A percentile compares a stretch with the other conserved stretches of the same genome.
These are phyloP conservation scores for Phaeotremella skinneri DNA, from an alignment of 768 basidiomycete genomes.

Conservation along the genomic window DNA sequence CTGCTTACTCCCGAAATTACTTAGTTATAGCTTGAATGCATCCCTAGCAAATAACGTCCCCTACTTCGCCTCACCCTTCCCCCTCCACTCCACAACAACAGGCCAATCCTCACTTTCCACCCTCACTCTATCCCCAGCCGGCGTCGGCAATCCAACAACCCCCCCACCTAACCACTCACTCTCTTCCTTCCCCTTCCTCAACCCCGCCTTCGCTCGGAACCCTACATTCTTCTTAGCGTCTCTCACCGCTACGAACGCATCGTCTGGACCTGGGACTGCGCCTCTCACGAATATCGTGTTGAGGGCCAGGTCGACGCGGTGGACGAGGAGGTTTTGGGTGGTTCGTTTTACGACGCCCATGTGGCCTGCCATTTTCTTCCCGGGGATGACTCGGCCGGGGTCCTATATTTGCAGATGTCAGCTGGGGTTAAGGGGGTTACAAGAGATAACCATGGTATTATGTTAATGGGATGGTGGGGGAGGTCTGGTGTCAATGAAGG, in stretches of 20 bases:
- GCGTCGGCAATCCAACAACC: constrained; percentile 83
- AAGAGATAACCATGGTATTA: not conserved
- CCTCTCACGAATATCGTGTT: constrained; percentile 89
- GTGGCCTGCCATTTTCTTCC: constrained; percentile 96
- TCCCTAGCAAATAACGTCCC: not conserved
- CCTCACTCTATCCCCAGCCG: constrained; percentile 73
- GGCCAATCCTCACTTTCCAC: constrained; percentile 39
- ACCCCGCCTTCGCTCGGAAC: constrained; percentile 64
- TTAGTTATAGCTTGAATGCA: not conserved
- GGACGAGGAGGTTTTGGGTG: constrained; percentile 80
- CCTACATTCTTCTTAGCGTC: constrained; percentile 88
- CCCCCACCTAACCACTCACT: constrained; percentile 54
- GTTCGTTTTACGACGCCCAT: constrained; percentile 82
- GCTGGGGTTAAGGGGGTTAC: not conserved
- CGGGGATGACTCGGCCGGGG: constrained; percentile 92
- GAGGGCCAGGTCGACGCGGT: constrained; percentile 79
- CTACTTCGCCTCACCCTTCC: constrained; percentile 17
- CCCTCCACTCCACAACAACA: constrained; percentile 38
- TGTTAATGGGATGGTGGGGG: constrained; percentile 1
- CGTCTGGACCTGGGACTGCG: constrained; percentile 84
- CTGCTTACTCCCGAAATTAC: not conserved
- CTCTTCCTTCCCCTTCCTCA: constrained; percentile 43
- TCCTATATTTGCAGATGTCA: constrained; percentile 59
- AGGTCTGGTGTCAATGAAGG: not conserved
- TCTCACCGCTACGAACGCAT: constrained; percentile 76